Percentiles rank a stretch among this genome's conserved stretches.
Conservation (phyloP, 2,329 filamentous ascomycete genomes). For the Aspergillus arachidicola region DNA sequence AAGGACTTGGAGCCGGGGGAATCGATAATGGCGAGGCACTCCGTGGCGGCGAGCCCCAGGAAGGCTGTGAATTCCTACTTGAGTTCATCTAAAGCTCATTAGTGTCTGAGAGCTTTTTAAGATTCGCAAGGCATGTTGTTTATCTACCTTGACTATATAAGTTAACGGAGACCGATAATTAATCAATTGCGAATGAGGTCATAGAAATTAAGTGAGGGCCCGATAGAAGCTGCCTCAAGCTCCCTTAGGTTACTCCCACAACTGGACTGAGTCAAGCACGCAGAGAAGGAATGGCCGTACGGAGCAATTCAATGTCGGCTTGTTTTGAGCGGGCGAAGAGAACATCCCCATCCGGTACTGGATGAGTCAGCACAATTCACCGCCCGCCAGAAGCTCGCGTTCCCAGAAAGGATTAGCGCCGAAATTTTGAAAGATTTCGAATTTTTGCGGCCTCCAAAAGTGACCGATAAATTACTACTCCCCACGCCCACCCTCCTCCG, state of each 20-base stretch:
- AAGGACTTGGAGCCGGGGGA: conserved; percentile 32
- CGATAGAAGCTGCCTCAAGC: background rate
- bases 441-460: conserved; percentile 21
- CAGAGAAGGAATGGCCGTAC: background rate
- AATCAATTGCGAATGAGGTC: background rate
- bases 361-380: conserved; percentile 28
- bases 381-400: conserved; percentile 22
- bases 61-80: conserved; percentile 54
- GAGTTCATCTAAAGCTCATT: conserved; percentile 35
- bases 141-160: background rate
- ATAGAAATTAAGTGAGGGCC: no score
- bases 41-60: conserved; percentile 63
- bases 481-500: conserved; percentile 14
- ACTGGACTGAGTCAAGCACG: background rate
- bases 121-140: background rate
- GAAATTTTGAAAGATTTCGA: conserved; percentile 41
- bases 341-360: conserved; percentile 17
- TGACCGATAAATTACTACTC: conserved; percentile 19
- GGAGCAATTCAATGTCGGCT: conserved; percentile 7
- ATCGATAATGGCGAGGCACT: conserved; percentile 48
- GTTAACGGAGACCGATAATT: background rate
- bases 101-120: conserved; percentile 8
- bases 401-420: conserved; percentile 34
- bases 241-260: background rate
- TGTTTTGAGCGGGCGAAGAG: conserved; percentile 18